Base-by-base conservation (phyloP, 2,329 filamentous ascomycete genomes). In the Hymenoscyphus scutula region DNA sequence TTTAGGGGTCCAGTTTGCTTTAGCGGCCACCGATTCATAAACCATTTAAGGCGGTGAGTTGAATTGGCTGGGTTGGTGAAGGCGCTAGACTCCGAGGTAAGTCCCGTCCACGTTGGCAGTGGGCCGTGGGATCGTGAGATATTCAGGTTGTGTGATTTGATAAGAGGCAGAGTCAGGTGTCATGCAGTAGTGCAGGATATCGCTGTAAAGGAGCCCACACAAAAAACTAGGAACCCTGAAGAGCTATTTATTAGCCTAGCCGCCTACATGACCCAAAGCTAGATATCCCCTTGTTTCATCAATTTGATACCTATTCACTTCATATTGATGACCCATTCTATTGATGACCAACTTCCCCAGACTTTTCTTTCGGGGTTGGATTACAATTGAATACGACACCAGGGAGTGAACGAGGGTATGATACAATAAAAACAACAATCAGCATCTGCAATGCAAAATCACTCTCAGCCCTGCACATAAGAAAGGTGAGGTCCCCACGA, bases 181-280 rank as follows among this genome's bases (percentile, higher is more conserved):
- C 56, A 58, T 51, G 56, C 56, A 58, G 56, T 41, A 32, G 11
- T 25, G 27, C 29, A 32, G 30, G 37, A 10, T 48, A 27, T 58
- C 38, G 45, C 56, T 58, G 41, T 48, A 17, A 48, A 19, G 41
- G 19, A 19, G 17, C 38, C 38, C n/a, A 45, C 38, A 45, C 17
- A 10, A 10, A 34, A 34, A 34, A 8, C 5, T 5, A 30, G 30
- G 30, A 30, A 30, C 30, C 30, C 30, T 8, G 30, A 30, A 8
- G 30, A 30, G 5, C 30, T 34, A 34, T 34, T 34, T 34, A 34
- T 34, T 34, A 34, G 32, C 32, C 41, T 10, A 48, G 41, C n/a
- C 41, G n/a, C n/a, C 6, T 48, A 11, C 13, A 25, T 8, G 41
- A 17, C n/a, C 41, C 41, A 48, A 23, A 48, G 41, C 23, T 17